Evolutionary conservation across 768 basidiomycete species (phyloP), one percentile per base, ranked within the genome.

Genomic region (Auricularia sp.): DNA sequence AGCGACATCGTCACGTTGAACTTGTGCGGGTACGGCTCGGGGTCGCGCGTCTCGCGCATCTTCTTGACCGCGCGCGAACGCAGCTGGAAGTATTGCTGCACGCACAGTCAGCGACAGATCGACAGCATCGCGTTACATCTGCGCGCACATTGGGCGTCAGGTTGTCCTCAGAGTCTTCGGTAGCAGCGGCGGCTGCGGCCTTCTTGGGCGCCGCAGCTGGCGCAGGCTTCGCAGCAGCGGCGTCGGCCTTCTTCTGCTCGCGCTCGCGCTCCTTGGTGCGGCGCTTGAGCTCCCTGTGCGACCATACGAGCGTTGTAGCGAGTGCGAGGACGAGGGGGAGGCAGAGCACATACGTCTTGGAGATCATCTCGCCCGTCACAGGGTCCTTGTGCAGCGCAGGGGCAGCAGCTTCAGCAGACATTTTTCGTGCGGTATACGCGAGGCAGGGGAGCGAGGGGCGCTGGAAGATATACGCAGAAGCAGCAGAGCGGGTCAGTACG

Each of bases 1-100:
- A 99, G 79, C 7, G 91, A 92, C 66, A 76, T 79, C 64, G 87
- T 79, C 23, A 98, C 95, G 69, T 96, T 75, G 78, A 99, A 99
- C 85, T 99, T 99, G 87, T 99, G 97, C 6, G 97, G 97, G 79
- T 98, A 99, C 2, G 97, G 97, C 74, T 95, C 90, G 2, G 95
- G 96, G 6, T 83, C 75, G 74, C 89, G 88, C 35, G 90, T 89
- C 72, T 87, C 81, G 76, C 91, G 88, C 67, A 99, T 84, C 69
- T 86, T 84, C 67, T 86, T 83, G 70, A 99, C 93, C 70, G 91
- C 87, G 60, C 93, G 86, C 35, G 90, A 92, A 69, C 97, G 89
- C 69, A 93, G 78, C 72, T 98, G 94, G 73, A 88, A 96, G 81
- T 98, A 99, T 93, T 96, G 93, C 95, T 99, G 69, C 4, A 34